Conservation (phyloP, 2,329 filamentous ascomycete species). For the Zymoseptoria ardabiliae region DNA sequence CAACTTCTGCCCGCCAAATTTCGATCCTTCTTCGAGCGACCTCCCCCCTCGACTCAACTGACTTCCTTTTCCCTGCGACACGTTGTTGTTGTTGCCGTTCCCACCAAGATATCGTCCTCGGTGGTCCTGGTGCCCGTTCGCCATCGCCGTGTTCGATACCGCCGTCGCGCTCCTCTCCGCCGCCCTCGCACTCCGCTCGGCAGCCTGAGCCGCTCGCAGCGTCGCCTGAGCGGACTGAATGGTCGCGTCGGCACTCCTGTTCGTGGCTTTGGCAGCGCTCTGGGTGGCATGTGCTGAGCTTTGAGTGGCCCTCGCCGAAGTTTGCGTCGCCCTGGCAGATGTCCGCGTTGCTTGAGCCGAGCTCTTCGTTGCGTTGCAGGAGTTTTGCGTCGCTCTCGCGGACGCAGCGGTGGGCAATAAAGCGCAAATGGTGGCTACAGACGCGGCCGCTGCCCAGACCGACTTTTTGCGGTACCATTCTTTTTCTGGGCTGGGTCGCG, state of each 20-base stretch:
- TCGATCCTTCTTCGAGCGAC: neutral
- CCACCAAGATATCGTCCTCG: constrained; percentile 14
- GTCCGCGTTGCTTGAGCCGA: neutral
- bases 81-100: neutral
- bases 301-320: constrained; percentile 10
- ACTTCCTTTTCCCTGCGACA: neutral
- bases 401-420: neutral
- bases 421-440: neutral
- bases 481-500: constrained; percentile 6
- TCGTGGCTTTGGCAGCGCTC: constrained; percentile 5
- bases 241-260: constrained; percentile 7
- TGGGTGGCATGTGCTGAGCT: constrained; percentile 10
- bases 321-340: constrained; percentile 8
- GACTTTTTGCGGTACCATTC: constrained; percentile 21
- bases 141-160: constrained; percentile 17
- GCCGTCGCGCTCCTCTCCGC: constrained; percentile 12
- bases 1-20: neutral
- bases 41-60: neutral
- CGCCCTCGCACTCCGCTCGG: constrained; percentile 8
- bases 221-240: constrained; percentile 9
- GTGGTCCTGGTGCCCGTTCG: constrained; percentile 17
- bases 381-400: neutral
- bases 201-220: constrained; percentile 7
- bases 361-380: neutral
- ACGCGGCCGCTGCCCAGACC: constrained; percentile 16